A percentile compares a stretch with the other conserved stretches of the same genome.
phyloP scores from a whole-genome alignment of 169 alveolate species.

The Besnoitia besnoiti region DNA sequence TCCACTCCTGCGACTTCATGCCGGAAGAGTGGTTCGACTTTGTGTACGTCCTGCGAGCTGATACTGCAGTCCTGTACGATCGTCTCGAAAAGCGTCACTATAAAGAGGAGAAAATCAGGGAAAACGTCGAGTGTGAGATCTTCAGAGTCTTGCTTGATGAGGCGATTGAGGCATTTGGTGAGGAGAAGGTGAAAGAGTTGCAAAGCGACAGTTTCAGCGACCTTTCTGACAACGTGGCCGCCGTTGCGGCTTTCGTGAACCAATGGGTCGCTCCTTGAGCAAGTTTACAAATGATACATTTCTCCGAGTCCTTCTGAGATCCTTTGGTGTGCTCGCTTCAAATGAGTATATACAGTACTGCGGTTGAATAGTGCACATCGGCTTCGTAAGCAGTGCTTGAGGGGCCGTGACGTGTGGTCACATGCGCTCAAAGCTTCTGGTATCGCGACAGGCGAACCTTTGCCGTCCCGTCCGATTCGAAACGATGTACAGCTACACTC shows the following conservation, averaged over 20 bases:
- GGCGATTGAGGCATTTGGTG: slow-evolving; percentile 59
- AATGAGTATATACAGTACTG: no score
- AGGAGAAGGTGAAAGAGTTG: slow-evolving; percentile 36
- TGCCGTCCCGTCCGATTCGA: no score
- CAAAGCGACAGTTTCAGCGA: slow-evolving; percentile 25
- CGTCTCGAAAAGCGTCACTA: slow-evolving; percentile 56
- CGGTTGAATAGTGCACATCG: neutral
- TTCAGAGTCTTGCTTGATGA: slow-evolving; percentile 68
- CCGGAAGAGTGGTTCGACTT: slow-evolving; percentile 23
- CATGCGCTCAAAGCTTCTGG: no score
- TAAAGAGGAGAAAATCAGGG: slow-evolving; percentile 38
- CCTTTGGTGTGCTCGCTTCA: neutral
- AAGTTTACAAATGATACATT: neutral
- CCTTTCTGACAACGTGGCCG: neutral
- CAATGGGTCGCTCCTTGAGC: neutral
- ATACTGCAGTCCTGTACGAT: slow-evolving; percentile 24
- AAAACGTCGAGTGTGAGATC: slow-evolving; percentile 64
- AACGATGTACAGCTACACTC: no score
- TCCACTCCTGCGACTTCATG: slow-evolving; percentile 62
- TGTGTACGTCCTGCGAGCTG: slow-evolving; percentile 63
- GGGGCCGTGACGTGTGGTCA: no score
- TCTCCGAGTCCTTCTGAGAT: neutral
- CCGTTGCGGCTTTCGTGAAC: neutral
- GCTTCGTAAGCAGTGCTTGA: no score
- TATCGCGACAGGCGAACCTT: no score